Evolutionary conservation across 805 yeast genomes (phyloP).

Genomic region (Vanderwaltozyma tropicalis): DNA sequence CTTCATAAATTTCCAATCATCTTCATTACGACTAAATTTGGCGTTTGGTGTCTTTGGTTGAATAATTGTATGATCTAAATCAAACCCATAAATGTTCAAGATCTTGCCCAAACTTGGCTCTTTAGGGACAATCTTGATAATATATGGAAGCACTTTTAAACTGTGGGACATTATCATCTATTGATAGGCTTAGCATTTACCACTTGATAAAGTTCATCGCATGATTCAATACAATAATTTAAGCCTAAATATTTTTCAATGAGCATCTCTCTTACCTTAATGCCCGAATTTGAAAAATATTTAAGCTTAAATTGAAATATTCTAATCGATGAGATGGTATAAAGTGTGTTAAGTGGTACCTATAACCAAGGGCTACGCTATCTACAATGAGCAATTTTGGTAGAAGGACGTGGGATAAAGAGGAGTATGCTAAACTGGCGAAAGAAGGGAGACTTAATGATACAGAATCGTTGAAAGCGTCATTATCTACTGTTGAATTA

Average conservation of each 20-base stretch:
- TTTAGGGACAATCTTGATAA: constrained; percentile 35
- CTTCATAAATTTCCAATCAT: constrained; percentile 69
- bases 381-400: constrained; percentile 36
- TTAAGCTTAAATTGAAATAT: no score
- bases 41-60: constrained; percentile 40
- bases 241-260: no score
- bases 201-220: no score
- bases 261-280: no score
- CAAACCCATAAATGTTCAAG: constrained; percentile 58
- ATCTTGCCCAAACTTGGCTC: constrained; percentile 1
- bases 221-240: no score
- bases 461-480: constrained; percentile 10
- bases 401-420: constrained; percentile 63
- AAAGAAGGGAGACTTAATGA: constrained; percentile 20
- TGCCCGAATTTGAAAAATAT: no score
- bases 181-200: no score
- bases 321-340: no score
- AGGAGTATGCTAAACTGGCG: constrained; percentile 47
- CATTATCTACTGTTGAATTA: constrained; percentile 10
- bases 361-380: no score
- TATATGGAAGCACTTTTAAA: constrained; percentile 32
- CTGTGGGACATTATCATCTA: constrained; percentile 25
- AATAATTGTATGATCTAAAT: constrained; percentile 74
- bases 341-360: no score
- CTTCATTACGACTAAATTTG: constrained; percentile 44